Base-by-base conservation (phyloP, 371 early-diverging fungal species). In the Mortierella sp. region DNA sequence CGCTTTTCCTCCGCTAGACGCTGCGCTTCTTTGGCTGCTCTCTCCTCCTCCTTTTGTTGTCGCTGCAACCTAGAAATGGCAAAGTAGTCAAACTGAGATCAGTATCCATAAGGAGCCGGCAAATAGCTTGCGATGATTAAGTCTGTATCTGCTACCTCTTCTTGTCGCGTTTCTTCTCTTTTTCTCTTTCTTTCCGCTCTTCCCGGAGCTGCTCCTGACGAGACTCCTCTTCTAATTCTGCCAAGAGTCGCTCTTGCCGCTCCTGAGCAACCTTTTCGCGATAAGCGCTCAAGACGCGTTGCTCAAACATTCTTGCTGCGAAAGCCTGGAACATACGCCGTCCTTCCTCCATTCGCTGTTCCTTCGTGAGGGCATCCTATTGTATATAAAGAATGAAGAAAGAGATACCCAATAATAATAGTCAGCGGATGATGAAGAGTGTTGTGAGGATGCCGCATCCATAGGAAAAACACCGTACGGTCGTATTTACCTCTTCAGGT, bases 231-330 rank as follows among this genome's bases (percentile, higher is more conserved):
- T 94, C 90, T 27, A 94, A 69, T 64, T 96, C 92, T 56, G 91
- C 89, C 28, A 95, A 79, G 23, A 95, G 82, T 6, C 90, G 88
- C 56, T 89, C 83, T 66, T 92, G 93, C 54, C 94, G 86, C 67
- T 94, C 94, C 50, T 85, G 88, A 11, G 94, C 93, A 9, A 94
- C 87, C 83, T 95, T 95, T 80, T 97, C 97, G 43, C 94, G 89
- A 70, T 95, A 97, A 4, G 96, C 94, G 50, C 89, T 86, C 39
- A 96, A 80, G 1, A 96, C 95, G 17, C 97, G 88, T 66, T 96
- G 96, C 79, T 96, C 97, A 87, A 97, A 96, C 90, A 96, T 93
- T 48, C 93, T 90, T 23, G 97, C 96, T 12, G 96, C 96, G 85
- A 96, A 95, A 23, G 95, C 90, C 72, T 95, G 96, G 69, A 97